Conservation (phyloP, 2,329 filamentous ascomycete species). For the Sclerotinia subarctica region DNA sequence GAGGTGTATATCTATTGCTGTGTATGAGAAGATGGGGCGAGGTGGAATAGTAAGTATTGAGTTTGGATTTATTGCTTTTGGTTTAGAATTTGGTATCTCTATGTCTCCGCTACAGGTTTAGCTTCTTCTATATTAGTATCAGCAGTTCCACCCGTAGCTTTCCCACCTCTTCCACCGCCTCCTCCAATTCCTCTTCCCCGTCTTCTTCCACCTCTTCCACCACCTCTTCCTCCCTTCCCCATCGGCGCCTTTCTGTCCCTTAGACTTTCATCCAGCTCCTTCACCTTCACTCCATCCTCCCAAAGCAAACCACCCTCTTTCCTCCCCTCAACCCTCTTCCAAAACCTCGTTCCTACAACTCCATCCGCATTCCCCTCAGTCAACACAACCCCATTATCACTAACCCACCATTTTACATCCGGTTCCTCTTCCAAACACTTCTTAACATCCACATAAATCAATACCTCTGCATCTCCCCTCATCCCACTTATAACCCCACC, state of each 20-base stretch:
- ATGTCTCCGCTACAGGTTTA: neutral
- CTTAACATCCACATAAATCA: constrained; percentile 74
- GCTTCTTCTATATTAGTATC: neutral
- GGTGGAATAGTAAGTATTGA: neutral
- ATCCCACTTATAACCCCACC: constrained; percentile 70
- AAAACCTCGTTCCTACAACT: constrained; percentile 63
- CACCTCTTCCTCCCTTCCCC: constrained; percentile 41
- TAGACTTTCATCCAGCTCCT: constrained; percentile 62
- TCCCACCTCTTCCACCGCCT: constrained; percentile 37
- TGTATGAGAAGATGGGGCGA: no score
- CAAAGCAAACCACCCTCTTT: constrained; percentile 62
- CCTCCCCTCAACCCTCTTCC: constrained; percentile 66
- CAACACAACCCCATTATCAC: constrained; percentile 74
- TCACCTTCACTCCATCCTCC: constrained; percentile 63
- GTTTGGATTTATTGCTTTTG: neutral
- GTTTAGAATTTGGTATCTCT: neutral
- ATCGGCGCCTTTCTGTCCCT: constrained; percentile 49
- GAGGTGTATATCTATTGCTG: no score
- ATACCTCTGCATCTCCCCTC: constrained; percentile 70
- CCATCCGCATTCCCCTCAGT: constrained; percentile 60
- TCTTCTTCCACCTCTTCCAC: constrained; percentile 25
- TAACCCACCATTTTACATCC: constrained; percentile 70
- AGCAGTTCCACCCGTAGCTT: constrained; percentile 36
- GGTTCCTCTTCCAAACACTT: constrained; percentile 55
- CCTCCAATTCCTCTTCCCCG: constrained; percentile 33